phyloP scores from a whole-genome alignment of 768 basidiomycete genomes.

The Fomitopsis serialis region DNA sequence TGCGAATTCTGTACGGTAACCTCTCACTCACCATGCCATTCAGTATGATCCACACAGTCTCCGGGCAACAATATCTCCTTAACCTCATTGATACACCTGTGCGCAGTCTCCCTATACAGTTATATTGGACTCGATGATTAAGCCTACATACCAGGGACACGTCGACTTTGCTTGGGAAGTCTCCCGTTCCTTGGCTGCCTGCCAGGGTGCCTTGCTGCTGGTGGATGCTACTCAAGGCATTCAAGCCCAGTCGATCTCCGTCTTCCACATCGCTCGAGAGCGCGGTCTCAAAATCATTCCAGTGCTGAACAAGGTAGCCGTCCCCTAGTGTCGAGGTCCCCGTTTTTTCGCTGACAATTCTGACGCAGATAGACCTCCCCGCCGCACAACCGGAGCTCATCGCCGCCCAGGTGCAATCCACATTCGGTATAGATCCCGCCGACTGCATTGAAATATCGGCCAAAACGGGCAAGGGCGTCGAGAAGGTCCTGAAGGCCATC shows the following conservation, averaged over 20 bases:
- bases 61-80: slow-evolving; percentile 61
- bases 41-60: slow-evolving; percentile 73
- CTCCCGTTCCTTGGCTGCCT: slow-evolving; percentile 85
- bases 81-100: slow-evolving; percentile 97
- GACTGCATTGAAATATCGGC: slow-evolving; percentile 83
- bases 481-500: slow-evolving; percentile 72
- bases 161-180: slow-evolving; percentile 99
- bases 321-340: slow-evolving; percentile 1
- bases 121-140: not conserved
- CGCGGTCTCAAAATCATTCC: slow-evolving; percentile 80
- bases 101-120: slow-evolving; percentile 13
- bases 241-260: slow-evolving; percentile 95
- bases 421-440: slow-evolving; percentile 72
- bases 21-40: not conserved
- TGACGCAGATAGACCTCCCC: slow-evolving; percentile 79
- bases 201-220: slow-evolving; percentile 79
- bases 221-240: slow-evolving; percentile 98
- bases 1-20: too few relatives aligned
- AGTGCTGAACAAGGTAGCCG: slow-evolving; percentile 81
- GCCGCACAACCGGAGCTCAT: slow-evolving; percentile 82
- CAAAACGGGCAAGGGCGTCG: slow-evolving; percentile 86
- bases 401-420: slow-evolving; percentile 73
- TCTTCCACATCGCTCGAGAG: slow-evolving; percentile 85
- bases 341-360: not conserved
- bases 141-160: slow-evolving; percentile 58